phyloP scores from a whole-genome alignment of 352 stramenopile genomes.

The Phytophthora ohioensis region DNA sequence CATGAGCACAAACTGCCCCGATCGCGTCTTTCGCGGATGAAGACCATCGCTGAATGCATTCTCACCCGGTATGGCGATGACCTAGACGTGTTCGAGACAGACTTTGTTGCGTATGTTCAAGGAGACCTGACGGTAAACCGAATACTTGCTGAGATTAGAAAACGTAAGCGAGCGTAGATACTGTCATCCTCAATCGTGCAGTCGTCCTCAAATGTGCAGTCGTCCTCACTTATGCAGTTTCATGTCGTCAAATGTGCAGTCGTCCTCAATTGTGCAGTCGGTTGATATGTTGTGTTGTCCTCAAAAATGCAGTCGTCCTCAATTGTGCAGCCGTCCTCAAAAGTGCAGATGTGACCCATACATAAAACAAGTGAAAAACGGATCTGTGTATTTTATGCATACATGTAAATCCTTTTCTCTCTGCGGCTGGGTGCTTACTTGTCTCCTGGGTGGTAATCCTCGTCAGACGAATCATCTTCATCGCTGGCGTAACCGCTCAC shows the following conservation, averaged over 20 bases:
- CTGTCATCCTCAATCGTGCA: not conserved
- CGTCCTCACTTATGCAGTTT: not conserved
- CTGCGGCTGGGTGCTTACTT: not conserved
- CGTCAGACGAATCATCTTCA: not conserved
- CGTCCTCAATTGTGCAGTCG: constrained; percentile 1
- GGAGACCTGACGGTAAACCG: constrained; percentile 8
- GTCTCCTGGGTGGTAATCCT: not conserved
- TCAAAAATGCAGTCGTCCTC: too few relatives aligned
- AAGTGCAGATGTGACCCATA: not conserved
- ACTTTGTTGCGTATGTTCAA: not conserved
- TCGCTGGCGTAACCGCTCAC: not conserved
- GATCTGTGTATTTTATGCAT: too few relatives aligned
- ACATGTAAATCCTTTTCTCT: too few relatives aligned
- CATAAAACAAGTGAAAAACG: not conserved
- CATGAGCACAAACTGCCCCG: constrained; percentile 5
- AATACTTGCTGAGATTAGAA: not conserved
- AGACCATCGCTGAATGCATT: constrained; percentile 7
- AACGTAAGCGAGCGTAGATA: not conserved
- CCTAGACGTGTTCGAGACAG: not conserved
- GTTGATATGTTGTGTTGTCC: too few relatives aligned
- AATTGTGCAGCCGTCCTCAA: constrained; percentile 5
- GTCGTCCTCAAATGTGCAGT: not conserved
- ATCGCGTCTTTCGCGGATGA: constrained; percentile 6
- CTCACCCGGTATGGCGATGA: not conserved
- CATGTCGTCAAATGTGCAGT: not conserved